phyloP scores from a whole-genome alignment of 1,284 basidiomycete genomes.

The Ceratobasidium sp. region DNA sequence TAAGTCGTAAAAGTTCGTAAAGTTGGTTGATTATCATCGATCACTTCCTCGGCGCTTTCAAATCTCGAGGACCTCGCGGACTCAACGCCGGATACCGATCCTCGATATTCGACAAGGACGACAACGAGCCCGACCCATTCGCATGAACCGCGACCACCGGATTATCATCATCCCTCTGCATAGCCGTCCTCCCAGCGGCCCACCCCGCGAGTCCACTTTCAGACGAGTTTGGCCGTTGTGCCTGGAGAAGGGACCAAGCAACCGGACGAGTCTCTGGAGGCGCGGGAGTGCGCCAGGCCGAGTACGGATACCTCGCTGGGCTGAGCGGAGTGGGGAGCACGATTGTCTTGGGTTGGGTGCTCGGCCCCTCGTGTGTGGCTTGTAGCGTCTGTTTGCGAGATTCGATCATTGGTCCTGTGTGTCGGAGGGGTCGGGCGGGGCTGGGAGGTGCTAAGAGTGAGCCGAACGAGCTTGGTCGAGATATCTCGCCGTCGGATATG shows the following conservation, averaged over 20 bases:
- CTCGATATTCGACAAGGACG: conserved; percentile 31
- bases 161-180: not conserved
- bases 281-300: conserved; percentile 7
- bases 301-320: conserved; percentile 44
- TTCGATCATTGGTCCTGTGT: not conserved
- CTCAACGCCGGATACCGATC: conserved; percentile 26
- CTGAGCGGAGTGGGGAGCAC: conserved; percentile 44
- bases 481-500: not conserved
- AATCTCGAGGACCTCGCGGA: not conserved
- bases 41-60: not conserved
- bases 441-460: not conserved
- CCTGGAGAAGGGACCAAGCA: conserved; percentile 25
- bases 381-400: not conserved
- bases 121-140: not conserved
- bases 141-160: not conserved
- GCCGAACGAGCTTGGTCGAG: not conserved
- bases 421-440: conserved; percentile 1
- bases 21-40: not conserved
- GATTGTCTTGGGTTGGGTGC: conserved; percentile 27
- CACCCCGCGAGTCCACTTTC: conserved; percentile 31
- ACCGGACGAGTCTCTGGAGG: not conserved
- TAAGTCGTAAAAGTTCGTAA: conserved; percentile 20
- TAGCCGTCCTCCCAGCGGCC: conserved; percentile 10
- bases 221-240: not conserved
- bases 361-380: not conserved